phyloP scores from a whole-genome alignment of 192 early-diverging fungal genomes.

The Globomyces pollinis-pini region DNA sequence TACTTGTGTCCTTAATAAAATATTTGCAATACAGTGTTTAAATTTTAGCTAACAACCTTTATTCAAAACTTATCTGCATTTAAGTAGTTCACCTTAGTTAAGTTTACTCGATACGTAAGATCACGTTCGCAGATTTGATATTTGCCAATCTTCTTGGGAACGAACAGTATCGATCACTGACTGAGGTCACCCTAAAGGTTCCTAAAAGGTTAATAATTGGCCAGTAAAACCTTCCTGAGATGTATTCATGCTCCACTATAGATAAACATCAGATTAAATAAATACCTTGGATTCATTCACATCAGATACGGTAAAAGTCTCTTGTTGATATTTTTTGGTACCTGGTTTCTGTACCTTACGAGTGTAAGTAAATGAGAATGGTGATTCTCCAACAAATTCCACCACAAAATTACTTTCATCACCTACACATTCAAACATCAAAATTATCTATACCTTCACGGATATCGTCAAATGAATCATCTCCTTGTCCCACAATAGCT shows the following conservation, averaged over 20 bases:
- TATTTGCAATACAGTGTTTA: too few relatives aligned
- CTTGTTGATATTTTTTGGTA: constrained; percentile 9
- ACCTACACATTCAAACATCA: constrained; percentile 18
- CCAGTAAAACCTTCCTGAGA: too few relatives aligned
- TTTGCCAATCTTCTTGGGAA: constrained; percentile 35
- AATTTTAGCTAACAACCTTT: too few relatives aligned
- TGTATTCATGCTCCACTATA: too few relatives aligned
- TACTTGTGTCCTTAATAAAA: too few relatives aligned
- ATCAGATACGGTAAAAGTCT: constrained; percentile 49
- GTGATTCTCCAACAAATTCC: constrained; percentile 55
- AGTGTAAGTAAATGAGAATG: constrained; percentile 63
- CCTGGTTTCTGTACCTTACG: constrained; percentile 14
- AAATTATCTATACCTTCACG: constrained; percentile 36
- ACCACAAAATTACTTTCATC: constrained; percentile 46
- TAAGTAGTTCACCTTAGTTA: too few relatives aligned
- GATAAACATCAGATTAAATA: constrained; percentile 22
- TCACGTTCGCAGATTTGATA: constrained; percentile 19
- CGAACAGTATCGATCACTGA: constrained; percentile 54
- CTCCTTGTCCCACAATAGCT: constrained; percentile 56
- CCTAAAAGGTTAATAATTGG: constrained; percentile 59
- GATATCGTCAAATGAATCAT: constrained; percentile 61
- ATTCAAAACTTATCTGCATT: too few relatives aligned
- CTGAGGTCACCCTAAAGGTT: constrained; percentile 52
- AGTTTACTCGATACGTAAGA: too few relatives aligned
- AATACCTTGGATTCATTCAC: constrained; percentile 32